phyloP scores from a whole-genome alignment of 768 basidiomycete genomes.

The Trichaptum fuscoviolaceum region DNA sequence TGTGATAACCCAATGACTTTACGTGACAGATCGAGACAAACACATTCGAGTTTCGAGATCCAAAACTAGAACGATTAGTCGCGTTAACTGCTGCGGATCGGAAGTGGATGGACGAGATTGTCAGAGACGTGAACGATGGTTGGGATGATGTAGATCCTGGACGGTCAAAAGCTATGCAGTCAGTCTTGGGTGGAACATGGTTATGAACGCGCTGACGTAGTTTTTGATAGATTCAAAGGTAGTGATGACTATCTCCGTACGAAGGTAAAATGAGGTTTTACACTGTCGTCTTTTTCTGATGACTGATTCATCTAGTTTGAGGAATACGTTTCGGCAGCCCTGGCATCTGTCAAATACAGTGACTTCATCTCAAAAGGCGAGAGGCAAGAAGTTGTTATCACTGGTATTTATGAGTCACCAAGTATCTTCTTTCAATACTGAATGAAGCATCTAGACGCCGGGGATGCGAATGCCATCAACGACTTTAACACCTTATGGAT shows the following conservation, averaged over 20 bases:
- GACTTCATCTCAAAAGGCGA: constrained; percentile 76
- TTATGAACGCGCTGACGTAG: background rate
- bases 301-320: constrained; percentile 55
- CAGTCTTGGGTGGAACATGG: constrained; percentile 23
- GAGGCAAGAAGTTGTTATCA: constrained; percentile 57
- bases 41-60: constrained; percentile 80
- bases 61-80: constrained; percentile 69
- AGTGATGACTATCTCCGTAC: constrained; percentile 91
- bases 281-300: background rate
- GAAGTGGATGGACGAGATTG: constrained; percentile 97
- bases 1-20: background rate
- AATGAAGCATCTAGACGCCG: constrained; percentile 29
- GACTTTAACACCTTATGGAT: constrained; percentile 92
- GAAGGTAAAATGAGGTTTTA: constrained; percentile 49
- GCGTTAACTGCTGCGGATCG: constrained; percentile 87
- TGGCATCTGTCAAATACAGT: constrained; percentile 85
- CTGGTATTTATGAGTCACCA: constrained; percentile 46
- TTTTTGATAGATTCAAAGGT: constrained; percentile 69
- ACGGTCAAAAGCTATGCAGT: constrained; percentile 59
- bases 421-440: constrained; percentile 19
- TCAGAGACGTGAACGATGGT: constrained; percentile 77
- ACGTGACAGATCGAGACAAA: constrained; percentile 72
- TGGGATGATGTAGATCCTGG: constrained; percentile 66
- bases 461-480: constrained; percentile 52
- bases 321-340: constrained; percentile 86